Conservation (phyloP, 805 yeast species). For the Phaffomyces thermotolerans region DNA sequence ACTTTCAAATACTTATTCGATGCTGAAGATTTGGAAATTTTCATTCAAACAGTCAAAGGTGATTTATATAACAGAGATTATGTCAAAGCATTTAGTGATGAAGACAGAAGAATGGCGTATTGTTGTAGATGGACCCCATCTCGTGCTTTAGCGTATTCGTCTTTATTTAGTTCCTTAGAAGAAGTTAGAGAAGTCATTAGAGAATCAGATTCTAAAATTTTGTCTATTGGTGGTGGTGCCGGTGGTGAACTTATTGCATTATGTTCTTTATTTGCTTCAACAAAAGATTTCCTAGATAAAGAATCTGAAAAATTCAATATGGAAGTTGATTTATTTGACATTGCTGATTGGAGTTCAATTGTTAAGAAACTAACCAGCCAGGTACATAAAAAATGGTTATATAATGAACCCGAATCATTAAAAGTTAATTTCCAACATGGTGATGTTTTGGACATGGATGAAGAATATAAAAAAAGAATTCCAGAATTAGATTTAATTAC, state of each 20-base stretch:
- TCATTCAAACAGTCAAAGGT: constrained; percentile 64
- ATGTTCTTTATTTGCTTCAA: constrained; percentile 45
- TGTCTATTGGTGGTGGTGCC: constrained; percentile 87
- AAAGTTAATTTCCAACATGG: constrained; percentile 26
- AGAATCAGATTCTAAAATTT: constrained; percentile 29
- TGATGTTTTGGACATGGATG: constrained; percentile 31
- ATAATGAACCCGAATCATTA: constrained; percentile 29
- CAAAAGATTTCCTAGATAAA: constrained; percentile 13
- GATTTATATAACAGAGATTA: constrained; percentile 67
- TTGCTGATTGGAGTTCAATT: constrained; percentile 68
- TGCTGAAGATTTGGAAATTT: constrained; percentile 23
- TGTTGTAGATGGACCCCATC: constrained; percentile 84
- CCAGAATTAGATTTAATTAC: constrained; percentile 48
- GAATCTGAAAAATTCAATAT: constrained; percentile 32
- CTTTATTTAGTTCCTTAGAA: constrained; percentile 49
- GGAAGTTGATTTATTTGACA: constrained; percentile 48
- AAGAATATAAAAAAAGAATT: constrained; percentile 20
- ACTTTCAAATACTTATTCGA: constrained; percentile 17
- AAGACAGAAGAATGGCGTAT: constrained; percentile 64
- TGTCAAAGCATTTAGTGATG: constrained; percentile 56
- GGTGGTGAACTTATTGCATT: constrained; percentile 69
- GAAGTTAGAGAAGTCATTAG: constrained; percentile 33
- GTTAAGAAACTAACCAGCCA: constrained; percentile 37
- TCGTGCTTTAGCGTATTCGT: constrained; percentile 65
- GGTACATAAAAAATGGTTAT: constrained; percentile 48